Conservation (phyloP, 495 filamentous ascomycete species). For the Neurospora cerealis region DNA sequence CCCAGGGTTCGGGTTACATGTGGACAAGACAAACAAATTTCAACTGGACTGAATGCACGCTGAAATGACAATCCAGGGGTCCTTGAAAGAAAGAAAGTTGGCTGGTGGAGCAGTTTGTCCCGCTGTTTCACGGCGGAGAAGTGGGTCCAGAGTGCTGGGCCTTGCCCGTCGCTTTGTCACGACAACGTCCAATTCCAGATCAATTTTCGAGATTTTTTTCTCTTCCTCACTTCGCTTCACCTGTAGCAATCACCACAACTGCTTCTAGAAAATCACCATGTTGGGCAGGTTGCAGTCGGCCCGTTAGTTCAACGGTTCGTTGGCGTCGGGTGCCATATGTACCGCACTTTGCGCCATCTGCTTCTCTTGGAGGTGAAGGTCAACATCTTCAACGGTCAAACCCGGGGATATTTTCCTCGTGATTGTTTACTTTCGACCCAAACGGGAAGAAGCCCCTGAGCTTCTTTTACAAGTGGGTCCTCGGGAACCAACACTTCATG, state of each 20-base stretch:
- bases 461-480: not conserved
- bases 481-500: not conserved
- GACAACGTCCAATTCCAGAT: not conserved
- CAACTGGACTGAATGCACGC: not conserved
- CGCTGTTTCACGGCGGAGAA: not conserved
- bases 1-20: not conserved
- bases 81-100: not conserved
- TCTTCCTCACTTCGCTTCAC: not conserved
- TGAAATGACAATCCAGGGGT: not conserved
- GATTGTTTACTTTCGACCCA: not conserved
- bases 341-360: not conserved
- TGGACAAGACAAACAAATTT: not conserved
- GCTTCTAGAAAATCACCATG: not conserved
- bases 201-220: not conserved
- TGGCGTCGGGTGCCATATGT: too few species aligned
- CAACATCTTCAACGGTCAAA: not conserved
- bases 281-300: not conserved
- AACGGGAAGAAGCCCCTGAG: not conserved
- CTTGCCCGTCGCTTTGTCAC: not conserved
- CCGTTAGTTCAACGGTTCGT: not conserved
- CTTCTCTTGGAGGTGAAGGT: not conserved
- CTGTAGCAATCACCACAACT: not conserved
- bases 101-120: not conserved
- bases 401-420: not conserved
- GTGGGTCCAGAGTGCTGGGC: not conserved